These are phyloP conservation scores for Fomitopsis pulvina DNA, from an alignment of 768 basidiomycete genomes.

Conservation along the genomic window DNA sequence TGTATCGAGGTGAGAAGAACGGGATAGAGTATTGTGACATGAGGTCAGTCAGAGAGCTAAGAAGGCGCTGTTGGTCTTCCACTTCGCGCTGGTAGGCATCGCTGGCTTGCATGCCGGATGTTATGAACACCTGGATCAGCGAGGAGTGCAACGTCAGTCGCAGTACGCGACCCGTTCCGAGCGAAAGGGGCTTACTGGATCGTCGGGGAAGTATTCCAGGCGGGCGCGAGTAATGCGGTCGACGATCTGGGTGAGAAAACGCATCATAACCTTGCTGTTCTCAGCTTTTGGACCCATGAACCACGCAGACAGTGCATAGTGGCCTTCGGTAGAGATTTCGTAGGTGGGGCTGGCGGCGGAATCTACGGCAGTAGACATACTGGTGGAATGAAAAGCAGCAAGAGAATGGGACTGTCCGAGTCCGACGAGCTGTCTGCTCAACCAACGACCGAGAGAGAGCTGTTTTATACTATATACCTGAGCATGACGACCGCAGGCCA, in stretches of 20 bases:
- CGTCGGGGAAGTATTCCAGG: constrained; percentile 23
- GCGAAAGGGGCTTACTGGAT: constrained; percentile 19
- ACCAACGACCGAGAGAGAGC: too few species aligned
- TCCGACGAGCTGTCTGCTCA: too few species aligned
- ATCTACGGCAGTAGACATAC: too few species aligned
- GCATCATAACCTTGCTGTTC: constrained; percentile 25
- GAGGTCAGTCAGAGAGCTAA: constrained; percentile 12
- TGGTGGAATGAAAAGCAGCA: too few species aligned
- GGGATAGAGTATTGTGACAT: constrained; percentile 30
- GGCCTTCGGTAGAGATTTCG: not conserved
- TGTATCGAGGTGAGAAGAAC: constrained; percentile 34
- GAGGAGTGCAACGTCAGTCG: not conserved
- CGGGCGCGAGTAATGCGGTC: constrained; percentile 20
- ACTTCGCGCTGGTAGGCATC: constrained; percentile 16
- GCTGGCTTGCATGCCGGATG: constrained; percentile 12
- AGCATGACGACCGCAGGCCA: too few species aligned
- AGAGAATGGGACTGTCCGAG: too few species aligned
- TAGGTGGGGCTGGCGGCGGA: not conserved
- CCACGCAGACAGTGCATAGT: constrained; percentile 28
- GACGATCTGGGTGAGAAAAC: constrained; percentile 21
- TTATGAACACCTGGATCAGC: constrained; percentile 17
- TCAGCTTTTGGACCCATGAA: constrained; percentile 36
- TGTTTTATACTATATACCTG: too few species aligned
- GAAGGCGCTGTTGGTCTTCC: constrained; percentile 15
- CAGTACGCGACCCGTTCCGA: not conserved